A percentile compares a stretch with the other conserved stretches of the same genome.
Evolutionary conservation across 805 yeast genomes (phyloP).

Genomic region (Ogataea wickerhamii): DNA sequence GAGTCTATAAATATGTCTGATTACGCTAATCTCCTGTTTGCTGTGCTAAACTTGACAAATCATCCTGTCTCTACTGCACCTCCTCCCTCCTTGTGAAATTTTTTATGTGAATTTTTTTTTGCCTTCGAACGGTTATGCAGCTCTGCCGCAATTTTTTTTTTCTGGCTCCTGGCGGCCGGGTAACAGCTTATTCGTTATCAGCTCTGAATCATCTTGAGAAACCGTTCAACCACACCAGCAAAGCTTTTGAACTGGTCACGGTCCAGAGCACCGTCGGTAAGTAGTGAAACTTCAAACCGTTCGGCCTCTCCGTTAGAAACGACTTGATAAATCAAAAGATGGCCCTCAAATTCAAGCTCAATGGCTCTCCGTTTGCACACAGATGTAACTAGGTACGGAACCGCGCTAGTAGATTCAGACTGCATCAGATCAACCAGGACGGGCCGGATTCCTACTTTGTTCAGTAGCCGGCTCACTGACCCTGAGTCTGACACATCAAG

Average conservation of each 20-base stretch:
- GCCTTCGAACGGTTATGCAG: conserved; percentile 1
- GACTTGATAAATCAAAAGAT: conserved; percentile 27
- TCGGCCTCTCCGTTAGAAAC: conserved; percentile 25
- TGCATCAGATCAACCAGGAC: conserved; percentile 12
- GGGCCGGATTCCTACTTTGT: conserved; percentile 15
- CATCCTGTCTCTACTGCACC: conserved; percentile 1
- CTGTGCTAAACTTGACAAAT: conserved; percentile 3
- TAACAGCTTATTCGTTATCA: neutral
- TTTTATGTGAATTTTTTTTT: conserved; percentile 1
- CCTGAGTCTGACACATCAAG: conserved; percentile 20
- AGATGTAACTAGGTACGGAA: conserved; percentile 20
- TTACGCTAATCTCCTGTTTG: no score
- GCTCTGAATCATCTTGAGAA: conserved; percentile 15
- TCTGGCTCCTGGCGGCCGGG: neutral
- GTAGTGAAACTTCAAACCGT: conserved; percentile 23
- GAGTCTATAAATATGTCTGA: no score
- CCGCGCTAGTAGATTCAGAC: conserved; percentile 2
- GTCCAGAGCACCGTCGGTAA: conserved; percentile 15
- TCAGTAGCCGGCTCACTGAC: conserved; percentile 15
- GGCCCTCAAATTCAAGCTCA: conserved; percentile 27
- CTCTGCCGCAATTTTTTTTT: no score
- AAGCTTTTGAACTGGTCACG: conserved; percentile 11
- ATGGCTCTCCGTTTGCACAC: conserved; percentile 25
- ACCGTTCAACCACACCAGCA: conserved; percentile 6
- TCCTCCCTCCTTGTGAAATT: neutral